These are phyloP conservation scores for Wickerhamomyces bisporus DNA, from an alignment of 805 yeast species.

Conservation along the genomic window DNA sequence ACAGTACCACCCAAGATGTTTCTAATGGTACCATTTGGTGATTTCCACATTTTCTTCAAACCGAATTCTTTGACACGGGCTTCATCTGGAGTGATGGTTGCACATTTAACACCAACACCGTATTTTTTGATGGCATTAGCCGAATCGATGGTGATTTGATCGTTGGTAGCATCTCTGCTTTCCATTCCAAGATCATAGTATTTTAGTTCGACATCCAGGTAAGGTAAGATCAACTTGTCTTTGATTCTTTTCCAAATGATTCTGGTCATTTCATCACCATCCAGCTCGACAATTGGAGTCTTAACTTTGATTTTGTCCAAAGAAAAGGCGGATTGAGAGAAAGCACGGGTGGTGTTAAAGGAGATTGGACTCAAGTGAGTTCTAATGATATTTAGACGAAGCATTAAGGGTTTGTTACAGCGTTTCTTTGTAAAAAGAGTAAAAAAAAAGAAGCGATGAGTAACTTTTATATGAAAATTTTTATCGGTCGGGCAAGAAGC, in stretches of 20 bases:
- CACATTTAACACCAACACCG: conserved; percentile 82
- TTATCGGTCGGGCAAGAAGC: background rate
- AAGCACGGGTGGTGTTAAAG: conserved; percentile 10
- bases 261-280: conserved; percentile 86
- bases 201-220: conserved; percentile 66
- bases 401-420: conserved; percentile 5
- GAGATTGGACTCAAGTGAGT: conserved; percentile 12
- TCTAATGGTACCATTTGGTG: conserved; percentile 82
- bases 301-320: conserved; percentile 61
- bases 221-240: conserved; percentile 61
- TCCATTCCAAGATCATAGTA: conserved; percentile 71
- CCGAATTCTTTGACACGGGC: conserved; percentile 69
- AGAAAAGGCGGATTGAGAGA: conserved; percentile 15
- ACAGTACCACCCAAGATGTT: conserved; percentile 80
- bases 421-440: background rate
- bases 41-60: conserved; percentile 77
- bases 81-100: conserved; percentile 83
- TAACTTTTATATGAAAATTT: background rate
- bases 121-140: conserved; percentile 69
- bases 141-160: conserved; percentile 71
- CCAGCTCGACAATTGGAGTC: conserved; percentile 72
- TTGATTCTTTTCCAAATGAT: conserved; percentile 78
- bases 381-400: conserved; percentile 16
- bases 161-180: conserved; percentile 65
- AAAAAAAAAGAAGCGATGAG: background rate